Evolutionary conservation across 2,329 filamentous ascomycete species (phyloP).

Genomic region (Xylariaceae sp.): DNA sequence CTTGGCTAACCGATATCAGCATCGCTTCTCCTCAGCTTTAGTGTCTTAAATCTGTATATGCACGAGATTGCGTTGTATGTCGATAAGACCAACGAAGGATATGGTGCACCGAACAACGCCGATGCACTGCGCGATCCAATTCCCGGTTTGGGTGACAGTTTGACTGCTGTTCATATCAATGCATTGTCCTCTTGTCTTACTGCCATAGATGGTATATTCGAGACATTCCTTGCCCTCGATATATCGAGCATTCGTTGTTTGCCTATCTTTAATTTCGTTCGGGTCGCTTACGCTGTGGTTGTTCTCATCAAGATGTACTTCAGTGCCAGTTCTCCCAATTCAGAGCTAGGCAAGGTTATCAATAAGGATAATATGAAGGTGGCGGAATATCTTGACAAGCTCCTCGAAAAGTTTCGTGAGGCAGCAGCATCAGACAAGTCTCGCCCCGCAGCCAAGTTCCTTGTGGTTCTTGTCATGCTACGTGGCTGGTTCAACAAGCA

Average conservation of each 20-base stretch:
- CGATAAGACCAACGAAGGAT: conserved; percentile 62
- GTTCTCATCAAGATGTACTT: conserved; percentile 78
- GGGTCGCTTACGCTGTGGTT: conserved; percentile 74
- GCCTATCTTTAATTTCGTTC: conserved; percentile 74
- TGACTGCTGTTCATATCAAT: conserved; percentile 67
- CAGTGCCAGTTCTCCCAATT: conserved; percentile 67
- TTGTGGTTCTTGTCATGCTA: conserved; percentile 73
- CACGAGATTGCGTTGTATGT: conserved; percentile 77
- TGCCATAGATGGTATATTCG: conserved; percentile 71
- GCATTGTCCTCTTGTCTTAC: conserved; percentile 71
- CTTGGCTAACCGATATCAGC: conserved; percentile 48
- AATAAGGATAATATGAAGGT: conserved; percentile 71
- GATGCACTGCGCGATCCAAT: conserved; percentile 53
- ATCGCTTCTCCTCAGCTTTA: conserved; percentile 68
- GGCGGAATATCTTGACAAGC: conserved; percentile 69
- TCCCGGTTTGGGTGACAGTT: conserved; percentile 45
- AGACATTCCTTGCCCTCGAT: conserved; percentile 68
- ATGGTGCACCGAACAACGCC: conserved; percentile 53
- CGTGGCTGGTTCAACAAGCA: conserved; percentile 71
- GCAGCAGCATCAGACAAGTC: conserved; percentile 69
- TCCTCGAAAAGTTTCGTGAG: conserved; percentile 71
- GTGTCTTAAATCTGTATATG: conserved; percentile 73
- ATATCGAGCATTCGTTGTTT: conserved; percentile 65
- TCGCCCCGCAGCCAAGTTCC: conserved; percentile 72
- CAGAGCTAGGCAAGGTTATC: conserved; percentile 73